phyloP scores from a whole-genome alignment of 306 rosid species.

The Castanopsis chinensis region DNA sequence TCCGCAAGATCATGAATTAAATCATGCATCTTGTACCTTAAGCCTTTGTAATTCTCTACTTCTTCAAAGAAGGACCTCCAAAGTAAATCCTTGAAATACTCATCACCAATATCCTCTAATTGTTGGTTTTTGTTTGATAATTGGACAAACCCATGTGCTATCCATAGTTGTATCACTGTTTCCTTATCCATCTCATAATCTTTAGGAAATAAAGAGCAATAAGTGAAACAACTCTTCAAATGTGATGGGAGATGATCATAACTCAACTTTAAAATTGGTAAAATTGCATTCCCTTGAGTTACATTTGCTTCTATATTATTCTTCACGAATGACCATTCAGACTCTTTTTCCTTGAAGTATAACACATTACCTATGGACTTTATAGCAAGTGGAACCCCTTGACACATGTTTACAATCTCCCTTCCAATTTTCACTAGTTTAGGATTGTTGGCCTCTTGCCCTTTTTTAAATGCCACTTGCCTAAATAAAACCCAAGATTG shows the following conservation, averaged over 20 bases:
- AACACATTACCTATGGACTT: constrained; percentile 33
- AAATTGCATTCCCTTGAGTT: constrained; percentile 22
- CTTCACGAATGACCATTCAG: constrained; percentile 31
- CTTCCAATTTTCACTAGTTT: constrained; percentile 14
- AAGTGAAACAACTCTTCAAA: constrained; percentile 28
- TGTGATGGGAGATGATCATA: constrained; percentile 29
- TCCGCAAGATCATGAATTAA: constrained; percentile 14
- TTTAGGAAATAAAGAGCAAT: background rate
- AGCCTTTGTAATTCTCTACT: too few species aligned
- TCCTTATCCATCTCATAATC: background rate
- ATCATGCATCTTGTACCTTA: constrained; percentile 1
- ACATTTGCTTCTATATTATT: constrained; percentile 25
- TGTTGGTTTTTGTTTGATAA: background rate
- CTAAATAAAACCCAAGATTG: constrained; percentile 24
- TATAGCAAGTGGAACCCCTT: constrained; percentile 21
- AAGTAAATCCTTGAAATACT: background rate
- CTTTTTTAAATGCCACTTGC: constrained; percentile 19
- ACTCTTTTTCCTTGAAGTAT: constrained; percentile 7
- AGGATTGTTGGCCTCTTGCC: background rate
- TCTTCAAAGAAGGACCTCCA: constrained; percentile 23
- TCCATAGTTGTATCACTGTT: background rate
- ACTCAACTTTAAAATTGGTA: constrained; percentile 26
- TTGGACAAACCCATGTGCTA: background rate
- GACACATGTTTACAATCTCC: constrained; percentile 28
- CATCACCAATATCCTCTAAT: background rate